Evolutionary conservation across 768 basidiomycete genomes (phyloP).

Genomic region (Leccinum pellstonianum): DNA sequence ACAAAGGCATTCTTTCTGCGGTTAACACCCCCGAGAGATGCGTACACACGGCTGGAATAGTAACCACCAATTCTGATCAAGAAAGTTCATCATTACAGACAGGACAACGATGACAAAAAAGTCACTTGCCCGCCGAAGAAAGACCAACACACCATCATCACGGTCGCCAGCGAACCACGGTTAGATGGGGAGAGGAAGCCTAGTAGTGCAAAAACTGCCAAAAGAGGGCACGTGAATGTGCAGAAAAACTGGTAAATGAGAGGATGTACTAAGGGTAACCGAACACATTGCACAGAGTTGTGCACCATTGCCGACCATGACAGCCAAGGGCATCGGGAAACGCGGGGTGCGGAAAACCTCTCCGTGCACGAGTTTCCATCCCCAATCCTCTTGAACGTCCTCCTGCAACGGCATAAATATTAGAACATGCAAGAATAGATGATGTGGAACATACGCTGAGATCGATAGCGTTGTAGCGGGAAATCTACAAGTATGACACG

Average conservation of each 20-base stretch:
- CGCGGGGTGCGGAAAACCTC: conserved; percentile 90
- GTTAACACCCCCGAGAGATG: conserved; percentile 68
- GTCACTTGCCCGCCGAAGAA: conserved; percentile 75
- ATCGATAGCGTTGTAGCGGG: conserved; percentile 92
- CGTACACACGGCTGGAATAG: conserved; percentile 78
- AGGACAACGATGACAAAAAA: background rate
- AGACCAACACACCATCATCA: conserved; percentile 73
- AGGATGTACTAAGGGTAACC: conserved; percentile 72
- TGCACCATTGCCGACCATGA: conserved; percentile 79
- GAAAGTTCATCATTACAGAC: background rate
- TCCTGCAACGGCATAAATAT: conserved; percentile 48
- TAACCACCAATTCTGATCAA: conserved; percentile 78
- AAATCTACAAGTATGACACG: conserved; percentile 13
- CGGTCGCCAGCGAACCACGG: conserved; percentile 86
- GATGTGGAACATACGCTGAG: conserved; percentile 59
- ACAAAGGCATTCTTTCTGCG: conserved; percentile 81
- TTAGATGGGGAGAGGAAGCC: conserved; percentile 96
- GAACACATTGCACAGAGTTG: conserved; percentile 72
- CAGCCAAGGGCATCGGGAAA: conserved; percentile 73
- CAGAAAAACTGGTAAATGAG: background rate
- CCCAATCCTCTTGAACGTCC: conserved; percentile 96
- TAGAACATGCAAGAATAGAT: background rate
- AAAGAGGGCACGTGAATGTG: conserved; percentile 5
- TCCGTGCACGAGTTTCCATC: conserved; percentile 97
- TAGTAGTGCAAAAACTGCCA: conserved; percentile 80